Base-by-base conservation (phyloP, 371 early-diverging fungal species). In the Capillidium heterosporum region DNA sequence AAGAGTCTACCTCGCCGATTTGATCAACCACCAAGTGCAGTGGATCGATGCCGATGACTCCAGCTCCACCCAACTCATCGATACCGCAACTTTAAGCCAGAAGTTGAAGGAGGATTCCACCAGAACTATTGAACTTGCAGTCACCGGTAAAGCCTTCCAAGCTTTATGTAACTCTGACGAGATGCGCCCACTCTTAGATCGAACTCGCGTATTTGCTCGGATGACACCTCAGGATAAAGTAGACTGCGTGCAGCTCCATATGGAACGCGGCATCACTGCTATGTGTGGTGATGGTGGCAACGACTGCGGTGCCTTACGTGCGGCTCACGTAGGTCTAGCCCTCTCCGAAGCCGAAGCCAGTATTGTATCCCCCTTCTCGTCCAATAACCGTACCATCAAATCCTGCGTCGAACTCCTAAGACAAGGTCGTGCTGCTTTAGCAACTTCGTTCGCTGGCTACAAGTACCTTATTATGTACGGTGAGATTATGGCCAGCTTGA, bases 281-380 rank as follows among this genome's bases (percentile, higher is more conserved):
- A 87, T 91, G 87, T 85, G 86, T 60, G 97, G 97, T 53, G 97
- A 96, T 69, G 97, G 97, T 60, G 91, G 85, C 49, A 96, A 96
- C 70, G 97, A 96, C 65, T 86, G 89, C 61, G 91, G 89, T 56
- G 97, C 95, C 10, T 70, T 96, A 49, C 84, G 85, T 60, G 85
- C 82, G 35, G 85, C 93, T 19, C 90, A 91, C 62, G 91, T 86
- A 21, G 94, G 96, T 52, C 67, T 95, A 42, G 87, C 93, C 23
- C 75, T 95, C 50, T 83, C 86, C 21, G 82, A 84, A 56, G 82
- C 89, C 40, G 89, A 87, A 65, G 82, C 89, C 0, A 85, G 82
- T 17, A 81, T 92, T 56, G 89, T 87, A 15, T 79, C 91, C 32
- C 87, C 84, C 19, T 95, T 94, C 69, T 77, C 79, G 19, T 77